A percentile compares a stretch with the other conserved stretches of the same genome.
phyloP scores from a whole-genome alignment of 352 stramenopile genomes.

The Pythium aristosporum region DNA sequence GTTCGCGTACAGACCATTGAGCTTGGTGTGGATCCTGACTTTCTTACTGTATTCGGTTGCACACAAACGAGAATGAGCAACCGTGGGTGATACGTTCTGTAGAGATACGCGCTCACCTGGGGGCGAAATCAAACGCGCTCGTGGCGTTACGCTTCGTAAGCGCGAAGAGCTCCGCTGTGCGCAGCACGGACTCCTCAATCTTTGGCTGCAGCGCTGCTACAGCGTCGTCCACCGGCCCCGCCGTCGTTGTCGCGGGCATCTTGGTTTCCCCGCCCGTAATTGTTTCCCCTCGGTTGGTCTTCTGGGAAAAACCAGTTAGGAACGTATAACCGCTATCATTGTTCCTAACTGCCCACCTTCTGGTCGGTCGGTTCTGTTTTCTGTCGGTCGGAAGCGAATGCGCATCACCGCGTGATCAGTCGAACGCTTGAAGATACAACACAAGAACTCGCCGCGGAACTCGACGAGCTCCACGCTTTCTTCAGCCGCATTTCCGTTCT shows the following conservation, averaged over 20 bases:
- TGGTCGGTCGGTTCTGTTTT: slow-evolving; percentile 1
- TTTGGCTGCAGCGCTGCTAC: slow-evolving; percentile 26
- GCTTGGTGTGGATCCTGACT: slow-evolving; percentile 63
- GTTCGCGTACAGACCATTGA: slow-evolving; percentile 56
- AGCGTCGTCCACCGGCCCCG: background rate
- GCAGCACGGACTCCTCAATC: slow-evolving; percentile 65
- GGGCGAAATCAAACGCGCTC: slow-evolving; percentile 50
- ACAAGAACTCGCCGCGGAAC: slow-evolving; percentile 3
- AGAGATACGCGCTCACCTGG: slow-evolving; percentile 35
- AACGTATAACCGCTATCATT: background rate
- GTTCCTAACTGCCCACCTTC: background rate
- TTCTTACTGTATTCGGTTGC: slow-evolving; percentile 50
- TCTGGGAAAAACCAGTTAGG: background rate
- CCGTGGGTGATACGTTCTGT: background rate
- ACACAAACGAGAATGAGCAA: background rate
- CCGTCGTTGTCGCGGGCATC: slow-evolving; percentile 14
- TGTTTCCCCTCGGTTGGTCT: background rate
- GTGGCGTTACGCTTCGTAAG: slow-evolving; percentile 56
- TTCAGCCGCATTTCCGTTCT: background rate
- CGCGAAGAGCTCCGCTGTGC: slow-evolving; percentile 68
- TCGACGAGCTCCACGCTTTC: background rate
- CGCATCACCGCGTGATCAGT: background rate
- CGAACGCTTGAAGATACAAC: slow-evolving; percentile 13
- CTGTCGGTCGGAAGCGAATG: slow-evolving; percentile 3
- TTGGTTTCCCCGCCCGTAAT: background rate